Evolutionary conservation across 352 stramenopile genomes (phyloP), one percentile per base, ranked within the genome.

Genomic region (Peronospora belbahrii): DNA sequence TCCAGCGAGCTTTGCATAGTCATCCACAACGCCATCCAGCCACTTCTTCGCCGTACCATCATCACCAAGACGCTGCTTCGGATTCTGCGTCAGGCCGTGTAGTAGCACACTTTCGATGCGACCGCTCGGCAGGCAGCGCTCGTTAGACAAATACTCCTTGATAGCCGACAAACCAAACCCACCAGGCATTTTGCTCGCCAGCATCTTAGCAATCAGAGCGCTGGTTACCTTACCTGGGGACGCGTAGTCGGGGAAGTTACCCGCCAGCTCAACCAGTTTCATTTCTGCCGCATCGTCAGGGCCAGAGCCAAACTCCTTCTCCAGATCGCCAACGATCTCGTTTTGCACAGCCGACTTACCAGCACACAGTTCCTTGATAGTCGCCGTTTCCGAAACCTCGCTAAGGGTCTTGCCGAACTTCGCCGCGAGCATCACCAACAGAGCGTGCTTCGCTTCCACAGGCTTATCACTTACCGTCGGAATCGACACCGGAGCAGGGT

Each of bases 261-360:
- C 43, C 6, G 84, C 79, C 9, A 95, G 51, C 34, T 93, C 77
- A 4, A 20, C 33, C 24, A 95, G 34, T 62, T 88, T 88, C 45
- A 80, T 70, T 30, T 95, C 83, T 20, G 76, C 77, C 6, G 69
- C 79, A 32, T 88, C 81, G 19, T 94, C 84, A 7, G 70, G 65
- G 8, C 53, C 66, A n/a, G 69, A 81, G 19, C 80, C 82, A 22
- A 95, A 94, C 61, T 95, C 84, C 52, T 77, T 84, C 60, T 85
- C 80, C 27, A 95, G 25, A 11, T 95, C 84, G 10, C 82, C 83
- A 23, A 90, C 70, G 18, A 95, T 75, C 61, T 95, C 84, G 48
- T 94, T 95, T 48, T 94, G 82, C n/a, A 94, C 59, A 18, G 84
- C 79, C 6, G 74, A 91, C 59, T 93, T 93, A 30, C 82, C 83